Percentiles rank a stretch among this genome's conserved stretches.
phyloP scores from a whole-genome alignment of 2,329 filamentous ascomycete genomes.

The Hirsutella rhossiliensis region DNA sequence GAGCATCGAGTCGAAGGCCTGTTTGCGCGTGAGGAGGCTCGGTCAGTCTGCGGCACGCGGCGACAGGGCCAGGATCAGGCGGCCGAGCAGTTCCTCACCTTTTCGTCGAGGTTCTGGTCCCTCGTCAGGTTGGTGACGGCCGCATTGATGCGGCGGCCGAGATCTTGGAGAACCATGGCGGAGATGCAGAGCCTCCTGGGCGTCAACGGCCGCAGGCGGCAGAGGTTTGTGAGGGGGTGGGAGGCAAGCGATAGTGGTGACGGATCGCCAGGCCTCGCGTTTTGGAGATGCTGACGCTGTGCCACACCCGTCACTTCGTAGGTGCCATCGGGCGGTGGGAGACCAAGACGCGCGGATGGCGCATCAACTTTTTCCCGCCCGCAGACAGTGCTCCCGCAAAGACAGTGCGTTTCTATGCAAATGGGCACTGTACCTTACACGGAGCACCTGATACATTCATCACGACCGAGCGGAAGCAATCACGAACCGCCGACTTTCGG shows the following conservation, averaged over 20 bases:
- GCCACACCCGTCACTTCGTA: too few species aligned
- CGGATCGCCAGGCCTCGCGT: neutral
- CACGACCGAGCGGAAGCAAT: too few species aligned
- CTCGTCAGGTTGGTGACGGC: slow-evolving; percentile 88
- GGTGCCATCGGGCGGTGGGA: neutral
- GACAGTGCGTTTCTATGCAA: too few species aligned
- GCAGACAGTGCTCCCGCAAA: neutral
- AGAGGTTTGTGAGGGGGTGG: neutral
- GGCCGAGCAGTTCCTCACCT: slow-evolving; percentile 43
- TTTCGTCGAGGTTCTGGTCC: slow-evolving; percentile 89
- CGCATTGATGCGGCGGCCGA: slow-evolving; percentile 95
- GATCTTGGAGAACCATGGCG: slow-evolving; percentile 93
- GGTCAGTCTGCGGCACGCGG: neutral
- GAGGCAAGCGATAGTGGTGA: neutral
- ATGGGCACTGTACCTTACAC: too few species aligned
- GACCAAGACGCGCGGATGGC: neutral
- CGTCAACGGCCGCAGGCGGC: neutral
- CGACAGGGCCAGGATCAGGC: neutral
- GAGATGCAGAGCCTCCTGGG: neutral
- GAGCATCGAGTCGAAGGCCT: slow-evolving; percentile 96
- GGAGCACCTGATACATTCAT: too few species aligned
- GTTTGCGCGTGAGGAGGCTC: neutral
- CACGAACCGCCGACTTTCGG: too few species aligned
- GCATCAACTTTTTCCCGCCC: neutral
- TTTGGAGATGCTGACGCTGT: neutral